These are phyloP conservation scores for Metarhizium robertsii DNA, from an alignment of 2,329 filamentous ascomycete genomes.

Conservation along the genomic window DNA sequence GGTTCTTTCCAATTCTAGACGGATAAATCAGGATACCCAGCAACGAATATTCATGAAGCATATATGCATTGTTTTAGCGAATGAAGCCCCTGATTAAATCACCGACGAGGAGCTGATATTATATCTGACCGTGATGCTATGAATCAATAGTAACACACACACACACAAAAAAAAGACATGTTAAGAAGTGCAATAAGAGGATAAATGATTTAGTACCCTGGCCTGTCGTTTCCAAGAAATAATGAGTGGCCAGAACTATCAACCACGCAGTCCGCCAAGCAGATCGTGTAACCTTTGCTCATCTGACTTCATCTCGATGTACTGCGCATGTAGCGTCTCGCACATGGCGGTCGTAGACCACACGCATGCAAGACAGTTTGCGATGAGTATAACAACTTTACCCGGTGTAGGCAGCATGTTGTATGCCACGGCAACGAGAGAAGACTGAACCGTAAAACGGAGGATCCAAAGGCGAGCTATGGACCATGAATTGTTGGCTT, in stretches of 20 bases:
- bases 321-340: conserved; percentile 8
- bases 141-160: neutral
- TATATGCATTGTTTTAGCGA: neutral
- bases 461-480: conserved; percentile 8
- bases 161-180: neutral
- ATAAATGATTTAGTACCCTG: too few relatives aligned
- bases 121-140: too few relatives aligned
- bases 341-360: conserved; percentile 8
- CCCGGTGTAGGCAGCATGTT: neutral
- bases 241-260: neutral
- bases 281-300: conserved; percentile 8
- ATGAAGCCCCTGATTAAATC: too few relatives aligned
- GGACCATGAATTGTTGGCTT: conserved; percentile 7
- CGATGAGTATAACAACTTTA: conserved; percentile 1
- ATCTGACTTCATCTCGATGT: neutral
- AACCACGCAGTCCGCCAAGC: conserved; percentile 4
- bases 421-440: neutral
- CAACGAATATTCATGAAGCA: neutral
- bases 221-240: too few relatives aligned
- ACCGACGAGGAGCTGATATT: too few relatives aligned
- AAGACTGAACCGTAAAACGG: conserved; percentile 5
- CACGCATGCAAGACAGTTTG: conserved; percentile 6
- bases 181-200: too few relatives aligned
- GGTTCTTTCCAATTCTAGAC: neutral
- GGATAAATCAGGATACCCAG: conserved; percentile 3